A percentile compares a stretch with the other conserved stretches of the same genome.
Evolutionary conservation across 1,284 basidiomycete species (phyloP).

Genomic region (Cryptococcus sp.): DNA sequence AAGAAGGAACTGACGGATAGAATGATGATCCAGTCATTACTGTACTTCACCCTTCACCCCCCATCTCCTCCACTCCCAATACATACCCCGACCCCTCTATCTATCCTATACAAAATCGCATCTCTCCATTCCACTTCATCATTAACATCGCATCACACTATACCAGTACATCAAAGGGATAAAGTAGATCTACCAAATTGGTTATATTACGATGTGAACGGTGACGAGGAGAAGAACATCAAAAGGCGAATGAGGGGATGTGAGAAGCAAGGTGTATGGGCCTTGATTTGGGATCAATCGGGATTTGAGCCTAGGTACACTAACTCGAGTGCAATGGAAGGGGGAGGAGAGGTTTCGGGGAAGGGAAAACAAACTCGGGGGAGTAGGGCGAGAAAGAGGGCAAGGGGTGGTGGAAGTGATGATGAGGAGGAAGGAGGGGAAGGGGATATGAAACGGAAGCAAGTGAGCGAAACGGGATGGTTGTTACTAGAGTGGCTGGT

Average conservation of each 20-base stretch:
- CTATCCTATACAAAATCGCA: conserved; percentile 17
- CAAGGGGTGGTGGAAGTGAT: conserved; percentile 1
- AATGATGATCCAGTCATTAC: conserved; percentile 29
- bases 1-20: conserved; percentile 8
- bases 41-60: conserved; percentile 19
- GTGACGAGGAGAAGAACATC: too few relatives aligned
- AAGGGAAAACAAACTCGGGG: neutral
- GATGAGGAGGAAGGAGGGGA: conserved; percentile 20
- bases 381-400: neutral
- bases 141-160: conserved; percentile 2
- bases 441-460: conserved; percentile 2
- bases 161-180: too few relatives aligned
- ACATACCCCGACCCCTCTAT: conserved; percentile 11
- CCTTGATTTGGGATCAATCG: conserved; percentile 15
- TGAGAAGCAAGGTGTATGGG: conserved; percentile 22
- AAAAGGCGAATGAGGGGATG: conserved; percentile 11
- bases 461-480: conserved; percentile 25
- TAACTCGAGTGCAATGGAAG: neutral
- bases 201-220: too few relatives aligned
- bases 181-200: too few relatives aligned
- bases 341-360: neutral
- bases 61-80: neutral
- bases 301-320: neutral
- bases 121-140: conserved; percentile 8
- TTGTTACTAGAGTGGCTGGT: conserved; percentile 27